phyloP scores from a whole-genome alignment of 768 basidiomycete species.

The Collybiopsis luxurians region DNA sequence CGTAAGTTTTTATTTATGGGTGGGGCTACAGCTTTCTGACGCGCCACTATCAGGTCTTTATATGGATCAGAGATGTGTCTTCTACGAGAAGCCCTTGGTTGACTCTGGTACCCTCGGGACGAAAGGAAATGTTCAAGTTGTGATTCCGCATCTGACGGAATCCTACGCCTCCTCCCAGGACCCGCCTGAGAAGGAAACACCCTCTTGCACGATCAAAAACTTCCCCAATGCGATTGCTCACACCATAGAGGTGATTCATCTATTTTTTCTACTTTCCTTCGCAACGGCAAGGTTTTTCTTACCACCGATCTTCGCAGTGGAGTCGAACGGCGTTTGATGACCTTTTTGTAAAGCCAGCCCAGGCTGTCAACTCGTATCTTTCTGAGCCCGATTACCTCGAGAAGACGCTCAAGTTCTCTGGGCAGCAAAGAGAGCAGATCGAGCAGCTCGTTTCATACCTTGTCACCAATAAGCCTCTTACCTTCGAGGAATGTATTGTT shows the following conservation, averaged over 20 bases:
- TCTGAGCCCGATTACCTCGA: constrained; percentile 96
- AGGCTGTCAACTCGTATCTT: constrained; percentile 93
- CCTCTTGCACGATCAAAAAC: constrained; percentile 97
- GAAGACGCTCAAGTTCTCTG: constrained; percentile 84
- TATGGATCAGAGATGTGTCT: constrained; percentile 98
- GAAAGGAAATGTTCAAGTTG: constrained; percentile 95
- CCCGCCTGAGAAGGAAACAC: constrained; percentile 96
- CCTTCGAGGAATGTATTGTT: constrained; percentile 95
- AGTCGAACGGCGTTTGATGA: constrained; percentile 89
- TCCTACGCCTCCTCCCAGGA: constrained; percentile 98
- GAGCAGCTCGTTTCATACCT: constrained; percentile 87
- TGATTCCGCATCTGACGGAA: constrained; percentile 92
- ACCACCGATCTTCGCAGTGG: constrained; percentile 56
- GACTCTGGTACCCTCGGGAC: constrained; percentile 98
- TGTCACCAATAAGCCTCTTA: constrained; percentile 89
- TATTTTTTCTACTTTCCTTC: not conserved
- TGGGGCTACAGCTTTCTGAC: not conserved
- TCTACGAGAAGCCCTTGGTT: constrained; percentile 92
- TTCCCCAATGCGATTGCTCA: constrained; percentile 98
- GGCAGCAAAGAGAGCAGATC: constrained; percentile 87
- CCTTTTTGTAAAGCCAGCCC: constrained; percentile 90
- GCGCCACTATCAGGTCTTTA: constrained; percentile 63
- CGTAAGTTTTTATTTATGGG: constrained; percentile 41
- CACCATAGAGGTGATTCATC: constrained; percentile 79
- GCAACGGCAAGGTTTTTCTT: not conserved